phyloP scores from a whole-genome alignment of 345 rosid genomes.

The Microthlaspi erraticum region DNA sequence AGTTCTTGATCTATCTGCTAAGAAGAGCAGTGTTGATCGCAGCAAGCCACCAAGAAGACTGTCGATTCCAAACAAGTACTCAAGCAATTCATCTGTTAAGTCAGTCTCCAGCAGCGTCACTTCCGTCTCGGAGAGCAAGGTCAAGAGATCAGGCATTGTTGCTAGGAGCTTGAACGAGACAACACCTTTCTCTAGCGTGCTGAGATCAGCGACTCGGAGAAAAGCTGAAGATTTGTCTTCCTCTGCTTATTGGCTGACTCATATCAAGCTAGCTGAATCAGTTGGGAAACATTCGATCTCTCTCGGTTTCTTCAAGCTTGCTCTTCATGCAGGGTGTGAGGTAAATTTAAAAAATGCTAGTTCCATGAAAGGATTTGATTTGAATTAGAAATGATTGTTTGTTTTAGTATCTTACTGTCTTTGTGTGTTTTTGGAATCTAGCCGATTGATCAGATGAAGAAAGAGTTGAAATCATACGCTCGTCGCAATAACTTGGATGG shows the following conservation, averaged over 20 bases:
- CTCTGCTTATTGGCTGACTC: constrained; percentile 72
- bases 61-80: constrained; percentile 66
- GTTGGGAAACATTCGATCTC: constrained; percentile 76
- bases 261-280: constrained; percentile 80
- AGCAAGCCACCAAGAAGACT: constrained; percentile 85
- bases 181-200: constrained; percentile 59
- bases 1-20: constrained; percentile 68
- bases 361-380: background rate
- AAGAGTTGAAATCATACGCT: constrained; percentile 75
- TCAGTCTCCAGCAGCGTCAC: constrained; percentile 45
- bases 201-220: constrained; percentile 56
- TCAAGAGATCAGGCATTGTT: constrained; percentile 47
- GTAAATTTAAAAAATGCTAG: constrained; percentile 44
- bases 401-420: background rate
- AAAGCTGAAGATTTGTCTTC: constrained; percentile 58
- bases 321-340: constrained; percentile 84
- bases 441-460: constrained; percentile 71
- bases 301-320: constrained; percentile 90
- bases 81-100: constrained; percentile 48
- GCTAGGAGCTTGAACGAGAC: constrained; percentile 56
- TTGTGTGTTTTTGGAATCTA: constrained; percentile 44
- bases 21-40: constrained; percentile 58
- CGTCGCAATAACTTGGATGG: constrained; percentile 63
- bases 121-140: constrained; percentile 63
- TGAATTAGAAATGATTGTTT: background rate